Conservation (phyloP, 176 grass and related monocot species). For the Carex parvula region DNA sequence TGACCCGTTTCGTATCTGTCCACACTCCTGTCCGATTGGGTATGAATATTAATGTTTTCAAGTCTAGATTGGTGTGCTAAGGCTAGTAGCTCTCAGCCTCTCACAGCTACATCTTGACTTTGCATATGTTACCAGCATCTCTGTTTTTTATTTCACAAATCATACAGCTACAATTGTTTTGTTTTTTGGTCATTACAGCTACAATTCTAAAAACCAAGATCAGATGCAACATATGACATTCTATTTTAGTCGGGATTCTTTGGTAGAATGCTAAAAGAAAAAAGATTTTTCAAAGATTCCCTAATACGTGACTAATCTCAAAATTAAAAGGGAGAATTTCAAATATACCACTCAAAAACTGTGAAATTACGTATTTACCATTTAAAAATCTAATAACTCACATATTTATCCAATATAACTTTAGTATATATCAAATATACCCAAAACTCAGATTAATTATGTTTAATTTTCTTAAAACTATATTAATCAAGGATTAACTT, state of each 20-base stretch:
- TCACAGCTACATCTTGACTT: neutral
- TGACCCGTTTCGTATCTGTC: too few relatives aligned
- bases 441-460: too few relatives aligned
- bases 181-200: neutral
- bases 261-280: neutral
- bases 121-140: neutral
- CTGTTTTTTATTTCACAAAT: neutral
- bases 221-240: neutral
- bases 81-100: neutral
- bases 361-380: too few relatives aligned
- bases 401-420: too few relatives aligned
- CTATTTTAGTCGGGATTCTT: neutral
- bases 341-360: too few relatives aligned
- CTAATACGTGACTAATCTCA: too few relatives aligned
- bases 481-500: too few relatives aligned
- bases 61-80: neutral
- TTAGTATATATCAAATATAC: too few relatives aligned
- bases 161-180: neutral
- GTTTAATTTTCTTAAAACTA: too few relatives aligned
- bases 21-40: neutral
- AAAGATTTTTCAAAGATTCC: neutral
- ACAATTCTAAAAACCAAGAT: neutral
- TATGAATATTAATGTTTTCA: neutral
- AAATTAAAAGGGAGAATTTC: too few relatives aligned
- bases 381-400: too few relatives aligned